Evolutionary conservation across 2,329 filamentous ascomycete genomes (phyloP), one percentile per base, ranked within the genome.

Genomic region (Sclerotinia subarctica): DNA sequence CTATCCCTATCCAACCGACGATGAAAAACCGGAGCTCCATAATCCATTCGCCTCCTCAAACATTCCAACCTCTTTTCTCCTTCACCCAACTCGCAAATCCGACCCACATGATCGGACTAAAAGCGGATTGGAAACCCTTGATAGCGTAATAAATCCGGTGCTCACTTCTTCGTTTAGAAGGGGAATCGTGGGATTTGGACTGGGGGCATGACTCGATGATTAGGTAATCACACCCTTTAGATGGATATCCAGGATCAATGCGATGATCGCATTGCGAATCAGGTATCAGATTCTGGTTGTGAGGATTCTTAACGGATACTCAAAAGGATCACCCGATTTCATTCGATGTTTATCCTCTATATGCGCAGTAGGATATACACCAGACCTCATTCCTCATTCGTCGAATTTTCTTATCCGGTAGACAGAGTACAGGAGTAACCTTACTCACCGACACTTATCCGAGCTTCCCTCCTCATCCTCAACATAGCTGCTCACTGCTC

Each of bases 371-470:
- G 3, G 11, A 38, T 38, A 2, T 13, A 38, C 11, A 38, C 10
- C 35, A 3, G 35, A 38, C 11, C 6, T 32, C 32, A 32, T 5
- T 32, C 32, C 38, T 42, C 11, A 42, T 42, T 42, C 1, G 13
- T 42, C 38, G 3, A 15, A 5, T 42, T 15, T 17, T 42, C 13
- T 42, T 15, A 5, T 42, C 38, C 38, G 38, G 15, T 2, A 17
- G 15, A 32, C 32, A 32, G 10, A 38, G 10, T 11, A 13, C n/a
- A n/a, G n/a, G n/a, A 38, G 38, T 38, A 38, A 38, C 10, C 38
- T 13, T 29, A 51, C n/a, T n/a, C 46, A 62, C 58, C 58, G 58
- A 62, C 58, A 51, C 44, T 60, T 49, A 19, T 49, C 58, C 58
- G 19, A 62, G 11, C 38, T 15, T 42, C 38, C 38, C 5, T 15